A percentile compares a stretch with the other conserved stretches of the same genome.
Evolutionary conservation across 2,329 filamentous ascomycete genomes (phyloP).

Genomic region (Graphiopsis chlorocephala): DNA sequence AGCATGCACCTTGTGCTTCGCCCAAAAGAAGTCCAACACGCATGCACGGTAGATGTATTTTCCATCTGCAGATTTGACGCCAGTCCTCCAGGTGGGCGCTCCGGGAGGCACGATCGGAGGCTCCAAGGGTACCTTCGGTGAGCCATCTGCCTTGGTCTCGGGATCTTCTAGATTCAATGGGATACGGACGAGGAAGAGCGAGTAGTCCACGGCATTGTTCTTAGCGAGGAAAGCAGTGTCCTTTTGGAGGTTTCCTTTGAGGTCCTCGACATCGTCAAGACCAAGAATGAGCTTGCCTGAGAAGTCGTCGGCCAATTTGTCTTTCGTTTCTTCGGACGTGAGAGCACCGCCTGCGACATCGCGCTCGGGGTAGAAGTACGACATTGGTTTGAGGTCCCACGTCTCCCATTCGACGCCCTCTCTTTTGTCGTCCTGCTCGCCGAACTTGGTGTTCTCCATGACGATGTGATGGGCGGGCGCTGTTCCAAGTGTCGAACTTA

Average conservation of each 20-base stretch:
- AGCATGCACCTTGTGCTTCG: conserved; percentile 67
- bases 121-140: conserved; percentile 35
- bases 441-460: conserved; percentile 73
- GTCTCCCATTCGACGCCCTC: conserved; percentile 59
- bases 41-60: conserved; percentile 66
- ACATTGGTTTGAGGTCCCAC: conserved; percentile 71
- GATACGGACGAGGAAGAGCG: conserved; percentile 65
- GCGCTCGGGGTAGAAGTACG: conserved; percentile 73
- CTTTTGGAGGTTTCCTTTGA: conserved; percentile 54
- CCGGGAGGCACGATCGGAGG: conserved; percentile 33
- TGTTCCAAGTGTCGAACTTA: conserved; percentile 59
- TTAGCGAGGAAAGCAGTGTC: conserved; percentile 64
- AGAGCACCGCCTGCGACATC: conserved; percentile 65
- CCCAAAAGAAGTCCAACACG: conserved; percentile 76
- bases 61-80: conserved; percentile 59
- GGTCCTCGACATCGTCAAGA: conserved; percentile 52
- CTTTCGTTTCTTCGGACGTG: conserved; percentile 63
- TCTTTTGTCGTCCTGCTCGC: conserved; percentile 46
- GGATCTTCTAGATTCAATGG: conserved; percentile 32
- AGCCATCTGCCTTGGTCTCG: conserved; percentile 23
- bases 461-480: conserved; percentile 71
- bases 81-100: conserved; percentile 56
- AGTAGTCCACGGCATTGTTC: conserved; percentile 71
- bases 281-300: conserved; percentile 62
- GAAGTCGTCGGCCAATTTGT: conserved; percentile 65